phyloP scores from a whole-genome alignment of 805 yeast genomes.

The Barnettozyma salicaria region DNA sequence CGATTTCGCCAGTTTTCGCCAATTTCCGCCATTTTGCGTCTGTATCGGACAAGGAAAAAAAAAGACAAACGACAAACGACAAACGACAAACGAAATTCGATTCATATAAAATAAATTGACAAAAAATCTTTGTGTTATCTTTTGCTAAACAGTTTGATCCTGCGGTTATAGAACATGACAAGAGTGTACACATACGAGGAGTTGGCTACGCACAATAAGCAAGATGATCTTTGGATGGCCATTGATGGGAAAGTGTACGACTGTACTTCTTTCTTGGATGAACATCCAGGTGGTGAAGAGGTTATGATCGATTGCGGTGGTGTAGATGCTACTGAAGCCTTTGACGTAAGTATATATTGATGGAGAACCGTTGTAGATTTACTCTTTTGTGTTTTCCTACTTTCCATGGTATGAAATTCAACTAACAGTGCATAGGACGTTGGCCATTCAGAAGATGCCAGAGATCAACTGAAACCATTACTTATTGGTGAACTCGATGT shows the following conservation, averaged over 20 bases:
- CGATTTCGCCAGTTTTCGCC: too few relatives aligned
- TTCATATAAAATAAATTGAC: too few relatives aligned
- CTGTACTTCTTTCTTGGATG: conserved; percentile 53
- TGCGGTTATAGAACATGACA: too few relatives aligned
- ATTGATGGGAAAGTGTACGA: conserved; percentile 81
- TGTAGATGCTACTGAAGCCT: conserved; percentile 73
- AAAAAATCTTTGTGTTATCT: too few relatives aligned
- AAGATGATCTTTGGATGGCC: conserved; percentile 80
- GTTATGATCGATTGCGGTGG: conserved; percentile 80
- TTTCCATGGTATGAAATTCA: conserved; percentile 28
- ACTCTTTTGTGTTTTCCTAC: too few relatives aligned
- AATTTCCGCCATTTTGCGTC: too few relatives aligned
- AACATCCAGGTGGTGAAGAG: conserved; percentile 82
- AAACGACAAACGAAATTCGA: not conserved
- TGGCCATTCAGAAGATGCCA: conserved; percentile 97
- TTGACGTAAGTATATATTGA: conserved; percentile 43
- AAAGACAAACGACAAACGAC: not conserved
- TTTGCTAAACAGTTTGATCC: too few relatives aligned
- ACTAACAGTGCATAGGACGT: conserved; percentile 49
- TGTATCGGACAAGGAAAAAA: not conserved
- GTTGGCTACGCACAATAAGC: conserved; percentile 64
- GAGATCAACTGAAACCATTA: conserved; percentile 61
- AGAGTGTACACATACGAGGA: conserved; percentile 58
- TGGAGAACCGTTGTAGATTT: not conserved
- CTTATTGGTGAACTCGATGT: conserved; percentile 78